Conservation (phyloP, 768 basidiomycete genomes). For the Pisolithus tinctorius region DNA sequence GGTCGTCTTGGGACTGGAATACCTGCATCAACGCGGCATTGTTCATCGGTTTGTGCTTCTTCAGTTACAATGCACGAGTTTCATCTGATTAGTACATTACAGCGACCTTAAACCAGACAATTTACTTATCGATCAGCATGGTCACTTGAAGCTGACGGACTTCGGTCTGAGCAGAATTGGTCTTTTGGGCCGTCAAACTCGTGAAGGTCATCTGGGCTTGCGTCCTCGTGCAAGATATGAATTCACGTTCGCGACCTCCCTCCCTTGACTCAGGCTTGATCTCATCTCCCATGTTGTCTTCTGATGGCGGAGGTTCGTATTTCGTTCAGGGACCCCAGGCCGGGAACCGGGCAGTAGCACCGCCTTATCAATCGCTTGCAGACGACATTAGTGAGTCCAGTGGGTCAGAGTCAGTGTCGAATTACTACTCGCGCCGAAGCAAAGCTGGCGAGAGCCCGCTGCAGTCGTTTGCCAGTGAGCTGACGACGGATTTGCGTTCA, state of each 20-base stretch:
- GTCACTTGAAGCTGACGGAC: constrained; percentile 96
- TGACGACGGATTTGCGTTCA: constrained; percentile 76
- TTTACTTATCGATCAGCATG: constrained; percentile 91
- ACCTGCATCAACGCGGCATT: constrained; percentile 91
- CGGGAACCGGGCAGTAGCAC: constrained; percentile 51
- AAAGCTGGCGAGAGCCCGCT: constrained; percentile 65
- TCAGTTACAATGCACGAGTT: background rate
- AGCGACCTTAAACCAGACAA: constrained; percentile 99
- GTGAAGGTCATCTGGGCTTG: constrained; percentile 43
- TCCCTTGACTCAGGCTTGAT: constrained; percentile 76
- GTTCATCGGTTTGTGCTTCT: constrained; percentile 80
- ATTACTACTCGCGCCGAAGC: constrained; percentile 46
- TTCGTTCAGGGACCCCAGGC: constrained; percentile 63
- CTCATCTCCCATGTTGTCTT: constrained; percentile 64
- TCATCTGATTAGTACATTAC: constrained; percentile 6
- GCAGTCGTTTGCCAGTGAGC: constrained; percentile 81
- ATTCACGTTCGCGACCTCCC: constrained; percentile 73
- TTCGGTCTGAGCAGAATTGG: constrained; percentile 96
- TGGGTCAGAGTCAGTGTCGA: constrained; percentile 66
- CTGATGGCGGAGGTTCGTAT: constrained; percentile 70
- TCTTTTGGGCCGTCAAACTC: constrained; percentile 94
- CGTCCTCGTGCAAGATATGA: constrained; percentile 50
- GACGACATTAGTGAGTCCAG: constrained; percentile 85
- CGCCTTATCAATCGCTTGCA: constrained; percentile 61
- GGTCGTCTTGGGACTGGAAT: constrained; percentile 90